Percentiles rank a stretch among this genome's conserved stretches.
These are phyloP conservation scores for Triangularia verruculosa DNA, from an alignment of 2,329 filamentous ascomycete genomes.

Conservation along the genomic window DNA sequence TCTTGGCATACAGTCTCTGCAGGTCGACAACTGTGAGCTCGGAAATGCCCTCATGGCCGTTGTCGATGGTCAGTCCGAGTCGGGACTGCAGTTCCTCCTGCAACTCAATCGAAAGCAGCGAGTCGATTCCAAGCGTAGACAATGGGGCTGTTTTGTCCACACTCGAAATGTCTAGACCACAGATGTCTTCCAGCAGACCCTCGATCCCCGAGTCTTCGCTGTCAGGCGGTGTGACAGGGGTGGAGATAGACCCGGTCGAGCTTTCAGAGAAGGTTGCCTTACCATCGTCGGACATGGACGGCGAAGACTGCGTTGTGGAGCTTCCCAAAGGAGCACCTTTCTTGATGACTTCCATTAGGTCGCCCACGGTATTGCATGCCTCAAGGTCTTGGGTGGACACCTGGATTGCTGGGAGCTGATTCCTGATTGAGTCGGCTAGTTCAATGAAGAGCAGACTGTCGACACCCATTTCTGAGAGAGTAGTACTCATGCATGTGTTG, in stretches of 20 bases:
- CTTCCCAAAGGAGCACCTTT: neutral
- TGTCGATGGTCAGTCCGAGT: neutral
- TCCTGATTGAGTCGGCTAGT: neutral
- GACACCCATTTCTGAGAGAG: neutral
- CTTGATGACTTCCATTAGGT: neutral
- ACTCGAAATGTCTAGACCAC: neutral
- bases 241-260: neutral
- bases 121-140: neutral
- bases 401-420: neutral
- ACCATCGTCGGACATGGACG: neutral
- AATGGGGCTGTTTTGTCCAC: neutral
- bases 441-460: neutral
- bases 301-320: neutral
- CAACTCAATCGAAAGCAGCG: neutral
- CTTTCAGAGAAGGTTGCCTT: neutral
- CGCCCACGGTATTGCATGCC: neutral
- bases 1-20: neutral
- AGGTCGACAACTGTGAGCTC: neutral
- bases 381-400: neutral
- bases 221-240: neutral
- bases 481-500: neutral
- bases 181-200: neutral
- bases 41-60: neutral
- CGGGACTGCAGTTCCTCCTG: neutral
- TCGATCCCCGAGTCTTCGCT: neutral